phyloP scores from a whole-genome alignment of 2,329 filamentous ascomycete genomes.

The Penicillium rolfsii region DNA sequence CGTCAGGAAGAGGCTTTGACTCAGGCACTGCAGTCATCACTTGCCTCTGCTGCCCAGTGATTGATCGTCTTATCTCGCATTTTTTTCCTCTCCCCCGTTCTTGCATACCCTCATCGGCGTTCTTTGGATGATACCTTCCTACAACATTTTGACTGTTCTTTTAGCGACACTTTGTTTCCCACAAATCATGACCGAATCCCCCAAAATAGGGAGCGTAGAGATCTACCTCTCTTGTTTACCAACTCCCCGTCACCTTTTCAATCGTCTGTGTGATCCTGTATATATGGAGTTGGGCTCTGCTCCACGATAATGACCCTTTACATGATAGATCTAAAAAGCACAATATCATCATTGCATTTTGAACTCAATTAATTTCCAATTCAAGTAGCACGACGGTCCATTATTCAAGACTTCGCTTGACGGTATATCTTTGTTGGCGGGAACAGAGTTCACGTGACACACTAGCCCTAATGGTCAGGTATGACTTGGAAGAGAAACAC shows the following conservation, averaged over 20 bases:
- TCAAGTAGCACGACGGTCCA: no score
- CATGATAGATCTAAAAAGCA: conserved; percentile 21
- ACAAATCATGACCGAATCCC: conserved; percentile 8
- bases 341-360: not conserved
- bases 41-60: conserved; percentile 36
- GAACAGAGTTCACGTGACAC: not conserved
- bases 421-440: not conserved
- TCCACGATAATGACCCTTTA: conserved; percentile 27
- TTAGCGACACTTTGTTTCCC: conserved; percentile 11
- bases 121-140: conserved; percentile 26
- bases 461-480: not conserved
- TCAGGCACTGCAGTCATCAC: conserved; percentile 46
- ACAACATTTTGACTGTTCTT: conserved; percentile 8
- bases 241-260: conserved; percentile 9
- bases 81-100: conserved; percentile 11
- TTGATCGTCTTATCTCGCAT: not conserved
- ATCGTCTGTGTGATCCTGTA: conserved; percentile 12
- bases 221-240: not conserved
- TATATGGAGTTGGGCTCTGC: conserved; percentile 20
- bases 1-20: conserved; percentile 60
- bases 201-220: not conserved
- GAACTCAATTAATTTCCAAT: not conserved
- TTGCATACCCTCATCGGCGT: conserved; percentile 28
- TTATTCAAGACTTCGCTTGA: no score
- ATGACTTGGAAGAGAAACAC: not conserved